Percentiles rank a stretch among this genome's conserved stretches.
Evolutionary conservation across 805 yeast species (phyloP).

Genomic region (Ogataea pini): DNA sequence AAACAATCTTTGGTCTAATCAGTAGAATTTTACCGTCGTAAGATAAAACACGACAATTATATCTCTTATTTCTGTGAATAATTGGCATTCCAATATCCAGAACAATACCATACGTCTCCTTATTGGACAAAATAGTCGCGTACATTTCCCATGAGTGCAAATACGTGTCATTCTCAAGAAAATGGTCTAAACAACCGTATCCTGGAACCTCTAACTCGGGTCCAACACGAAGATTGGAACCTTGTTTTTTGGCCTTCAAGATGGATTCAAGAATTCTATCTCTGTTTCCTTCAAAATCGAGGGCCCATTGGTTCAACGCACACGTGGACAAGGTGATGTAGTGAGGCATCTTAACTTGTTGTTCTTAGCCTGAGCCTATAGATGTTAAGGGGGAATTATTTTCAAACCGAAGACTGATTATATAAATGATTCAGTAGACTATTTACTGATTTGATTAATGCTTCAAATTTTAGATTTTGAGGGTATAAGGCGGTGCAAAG

Average conservation of each 20-base stretch:
- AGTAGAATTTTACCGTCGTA: slow-evolving; percentile 75
- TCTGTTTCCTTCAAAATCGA: slow-evolving; percentile 95
- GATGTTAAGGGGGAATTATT: too few species aligned
- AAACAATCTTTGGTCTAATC: slow-evolving; percentile 88
- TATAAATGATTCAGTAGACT: neutral
- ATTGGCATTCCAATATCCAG: slow-evolving; percentile 96
- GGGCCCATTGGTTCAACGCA: slow-evolving; percentile 97
- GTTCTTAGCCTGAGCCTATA: slow-evolving; percentile 1
- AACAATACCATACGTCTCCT: slow-evolving; percentile 72
- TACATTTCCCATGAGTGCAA: slow-evolving; percentile 95
- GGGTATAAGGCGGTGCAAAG: too few species aligned
- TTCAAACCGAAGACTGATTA: too few species aligned
- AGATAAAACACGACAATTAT: slow-evolving; percentile 87
- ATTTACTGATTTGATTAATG: too few species aligned
- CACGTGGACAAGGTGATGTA: slow-evolving; percentile 90
- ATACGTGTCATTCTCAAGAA: slow-evolving; percentile 83
- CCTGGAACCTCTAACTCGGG: slow-evolving; percentile 96
- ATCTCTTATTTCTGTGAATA: slow-evolving; percentile 80
- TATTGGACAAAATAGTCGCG: slow-evolving; percentile 66
- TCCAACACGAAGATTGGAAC: slow-evolving; percentile 88
- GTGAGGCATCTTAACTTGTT: slow-evolving; percentile 63
- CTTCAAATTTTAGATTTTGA: too few species aligned
- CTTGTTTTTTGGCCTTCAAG: slow-evolving; percentile 65
- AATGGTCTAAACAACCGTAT: slow-evolving; percentile 93
- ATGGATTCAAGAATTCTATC: slow-evolving; percentile 88